Evolutionary conservation across 1,284 basidiomycete species (phyloP).

Genomic region (Moniliophthora roreri): DNA sequence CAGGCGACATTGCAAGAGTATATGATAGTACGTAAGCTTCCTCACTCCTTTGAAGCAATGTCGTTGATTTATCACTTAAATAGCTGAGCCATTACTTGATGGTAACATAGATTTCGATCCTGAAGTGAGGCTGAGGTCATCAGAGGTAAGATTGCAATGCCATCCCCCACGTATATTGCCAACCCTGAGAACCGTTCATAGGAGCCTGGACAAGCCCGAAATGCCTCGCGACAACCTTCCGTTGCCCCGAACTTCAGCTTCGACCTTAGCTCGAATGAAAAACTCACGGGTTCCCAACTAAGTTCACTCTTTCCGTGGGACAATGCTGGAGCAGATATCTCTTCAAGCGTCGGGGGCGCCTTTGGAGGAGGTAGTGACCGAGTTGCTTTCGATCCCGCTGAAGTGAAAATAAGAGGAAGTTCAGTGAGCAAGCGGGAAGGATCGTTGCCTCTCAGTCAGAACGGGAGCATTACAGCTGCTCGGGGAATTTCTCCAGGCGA

Average conservation of each 20-base stretch:
- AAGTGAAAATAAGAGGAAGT: slow-evolving; percentile 51
- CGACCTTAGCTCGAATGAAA: slow-evolving; percentile 36
- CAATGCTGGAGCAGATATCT: slow-evolving; percentile 61
- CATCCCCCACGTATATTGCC: neutral
- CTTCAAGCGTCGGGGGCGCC: slow-evolving; percentile 42
- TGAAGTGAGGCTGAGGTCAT: slow-evolving; percentile 48
- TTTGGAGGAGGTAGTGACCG: slow-evolving; percentile 45
- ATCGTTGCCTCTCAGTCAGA: slow-evolving; percentile 45
- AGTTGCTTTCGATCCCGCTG: slow-evolving; percentile 49
- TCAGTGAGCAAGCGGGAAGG: slow-evolving; percentile 51
- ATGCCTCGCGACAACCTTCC: slow-evolving; percentile 53
- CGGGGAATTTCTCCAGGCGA: slow-evolving; percentile 49
- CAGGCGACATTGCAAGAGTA: slow-evolving; percentile 22
- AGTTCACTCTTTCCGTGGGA: slow-evolving; percentile 82
- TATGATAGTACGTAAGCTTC: too few species aligned
- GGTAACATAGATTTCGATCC: slow-evolving; percentile 8
- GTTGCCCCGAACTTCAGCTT: slow-evolving; percentile 44
- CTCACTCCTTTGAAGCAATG: too few species aligned
- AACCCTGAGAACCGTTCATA: slow-evolving; percentile 25
- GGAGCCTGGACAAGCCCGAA: slow-evolving; percentile 79
- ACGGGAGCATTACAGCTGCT: slow-evolving; percentile 38
- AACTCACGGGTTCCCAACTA: slow-evolving; percentile 53
- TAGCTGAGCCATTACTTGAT: slow-evolving; percentile 16
- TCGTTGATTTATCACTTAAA: neutral
- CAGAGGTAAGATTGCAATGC: slow-evolving; percentile 48